A percentile compares a stretch with the other conserved stretches of the same genome.
Conservation (phyloP, 352 stramenopile genomes). For the Phytopythium montanum region DNA sequence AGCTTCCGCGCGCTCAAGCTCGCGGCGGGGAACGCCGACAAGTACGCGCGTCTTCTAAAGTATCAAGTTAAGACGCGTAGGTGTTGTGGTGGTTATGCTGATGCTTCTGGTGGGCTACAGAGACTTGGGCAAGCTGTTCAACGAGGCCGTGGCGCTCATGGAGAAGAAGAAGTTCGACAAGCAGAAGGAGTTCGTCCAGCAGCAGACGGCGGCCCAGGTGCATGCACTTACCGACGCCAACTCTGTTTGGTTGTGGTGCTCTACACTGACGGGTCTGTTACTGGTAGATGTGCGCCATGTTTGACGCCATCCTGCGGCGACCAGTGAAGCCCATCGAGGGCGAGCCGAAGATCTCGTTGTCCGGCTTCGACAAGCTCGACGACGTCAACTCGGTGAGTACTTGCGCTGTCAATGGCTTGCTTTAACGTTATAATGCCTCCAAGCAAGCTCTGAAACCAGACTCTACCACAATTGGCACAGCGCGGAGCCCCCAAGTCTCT, state of each 20-base stretch:
- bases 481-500: constrained; percentile 36
- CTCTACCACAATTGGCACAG: constrained; percentile 13
- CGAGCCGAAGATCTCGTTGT: constrained; percentile 51
- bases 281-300: constrained; percentile 37
- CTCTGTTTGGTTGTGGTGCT: not conserved
- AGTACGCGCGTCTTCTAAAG: constrained; percentile 15
- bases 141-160: constrained; percentile 65
- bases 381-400: constrained; percentile 17
- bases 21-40: constrained; percentile 38
- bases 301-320: constrained; percentile 61
- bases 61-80: not conserved
- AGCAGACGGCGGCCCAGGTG: constrained; percentile 56
- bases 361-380: constrained; percentile 46
- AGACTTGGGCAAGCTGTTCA: constrained; percentile 67
- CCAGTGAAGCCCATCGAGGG: constrained; percentile 28
- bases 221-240: not conserved
- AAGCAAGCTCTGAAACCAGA: not conserved
- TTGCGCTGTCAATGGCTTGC: not conserved
- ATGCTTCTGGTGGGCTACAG: constrained; percentile 17
- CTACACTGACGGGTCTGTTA: not conserved
- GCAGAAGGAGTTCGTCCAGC: constrained; percentile 72
- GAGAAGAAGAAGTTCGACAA: constrained; percentile 79
- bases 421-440: not conserved
- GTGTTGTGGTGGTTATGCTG: not conserved
- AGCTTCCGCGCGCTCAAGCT: constrained; percentile 69